Evolutionary conservation across 1,284 basidiomycete species (phyloP).

Genomic region (Anthracocystis setariae): DNA sequence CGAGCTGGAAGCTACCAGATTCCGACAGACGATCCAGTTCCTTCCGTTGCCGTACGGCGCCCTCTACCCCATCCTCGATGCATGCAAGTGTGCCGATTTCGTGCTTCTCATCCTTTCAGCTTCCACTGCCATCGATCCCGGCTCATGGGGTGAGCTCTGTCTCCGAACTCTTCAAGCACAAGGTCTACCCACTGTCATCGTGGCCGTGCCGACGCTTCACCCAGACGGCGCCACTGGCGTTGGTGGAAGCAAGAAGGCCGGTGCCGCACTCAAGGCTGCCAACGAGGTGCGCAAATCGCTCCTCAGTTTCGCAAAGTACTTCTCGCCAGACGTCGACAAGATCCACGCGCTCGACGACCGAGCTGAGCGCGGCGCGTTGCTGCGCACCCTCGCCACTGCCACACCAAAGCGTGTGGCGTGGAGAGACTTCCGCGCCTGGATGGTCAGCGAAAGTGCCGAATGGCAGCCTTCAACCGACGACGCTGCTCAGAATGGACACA

Average conservation of each 20-base stretch:
- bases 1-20: constrained; percentile 75
- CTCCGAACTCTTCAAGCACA: constrained; percentile 77
- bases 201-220: constrained; percentile 70
- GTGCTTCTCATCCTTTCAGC: constrained; percentile 85
- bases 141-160: constrained; percentile 83
- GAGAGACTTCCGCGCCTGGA: constrained; percentile 82
- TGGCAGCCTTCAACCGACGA: constrained; percentile 46
- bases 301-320: constrained; percentile 81
- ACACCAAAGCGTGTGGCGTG: constrained; percentile 75
- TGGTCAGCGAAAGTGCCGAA: constrained; percentile 76
- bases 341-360: constrained; percentile 74
- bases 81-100: constrained; percentile 89
- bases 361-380: constrained; percentile 74
- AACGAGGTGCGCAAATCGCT: constrained; percentile 64
- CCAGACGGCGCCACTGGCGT: constrained; percentile 43
- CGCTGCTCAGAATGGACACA: constrained; percentile 69
- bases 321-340: constrained; percentile 82
- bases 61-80: constrained; percentile 83
- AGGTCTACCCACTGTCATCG: constrained; percentile 79
- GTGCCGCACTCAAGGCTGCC: constrained; percentile 48
- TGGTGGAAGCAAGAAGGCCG: constrained; percentile 50
- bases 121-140: constrained; percentile 78
- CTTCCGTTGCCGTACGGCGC: constrained; percentile 72
- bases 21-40: constrained; percentile 89
- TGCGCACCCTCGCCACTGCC: constrained; percentile 69